Percentiles rank a stretch among this genome's conserved stretches.
phyloP scores from a whole-genome alignment of 2,329 filamentous ascomycete species.

The Metarhizium brunneum region DNA sequence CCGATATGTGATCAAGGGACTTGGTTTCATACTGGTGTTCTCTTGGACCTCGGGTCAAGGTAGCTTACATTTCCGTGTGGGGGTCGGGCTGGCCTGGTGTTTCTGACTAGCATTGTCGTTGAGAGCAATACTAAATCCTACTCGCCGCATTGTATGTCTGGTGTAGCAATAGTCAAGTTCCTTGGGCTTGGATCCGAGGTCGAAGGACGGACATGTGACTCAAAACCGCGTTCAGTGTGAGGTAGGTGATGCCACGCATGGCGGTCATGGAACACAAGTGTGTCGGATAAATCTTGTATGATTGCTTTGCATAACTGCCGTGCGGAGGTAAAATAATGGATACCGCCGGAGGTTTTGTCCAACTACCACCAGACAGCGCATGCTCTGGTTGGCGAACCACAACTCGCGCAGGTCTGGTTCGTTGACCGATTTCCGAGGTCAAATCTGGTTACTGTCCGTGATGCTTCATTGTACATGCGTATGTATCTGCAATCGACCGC shows the following conservation, averaged over 20 bases:
- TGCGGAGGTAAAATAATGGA: not conserved
- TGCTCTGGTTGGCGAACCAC: not conserved
- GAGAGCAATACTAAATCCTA: not conserved
- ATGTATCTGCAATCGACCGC: not conserved
- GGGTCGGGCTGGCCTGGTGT: too few relatives aligned
- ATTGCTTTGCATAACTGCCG: not conserved
- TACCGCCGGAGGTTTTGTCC: not conserved
- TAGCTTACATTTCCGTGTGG: too few relatives aligned
- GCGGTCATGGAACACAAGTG: not conserved
- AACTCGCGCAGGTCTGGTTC: not conserved
- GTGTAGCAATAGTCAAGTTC: not conserved
- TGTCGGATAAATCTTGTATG: not conserved
- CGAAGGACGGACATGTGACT: not conserved
- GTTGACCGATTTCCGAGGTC: not conserved
- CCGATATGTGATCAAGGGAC: too few relatives aligned
- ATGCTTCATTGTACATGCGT: not conserved
- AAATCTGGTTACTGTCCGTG: not conserved
- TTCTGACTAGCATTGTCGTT: too few relatives aligned
- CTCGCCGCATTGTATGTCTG: not conserved
- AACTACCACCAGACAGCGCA: not conserved
- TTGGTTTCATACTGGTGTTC: too few relatives aligned
- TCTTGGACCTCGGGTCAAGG: too few relatives aligned
- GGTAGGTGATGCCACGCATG: not conserved
- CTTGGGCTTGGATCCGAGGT: not conserved
- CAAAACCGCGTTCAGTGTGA: not conserved